A percentile compares a stretch with the other conserved stretches of the same genome.
Evolutionary conservation across 257 asterid species (phyloP).

Genomic region (Scutellaria baicalensis): DNA sequence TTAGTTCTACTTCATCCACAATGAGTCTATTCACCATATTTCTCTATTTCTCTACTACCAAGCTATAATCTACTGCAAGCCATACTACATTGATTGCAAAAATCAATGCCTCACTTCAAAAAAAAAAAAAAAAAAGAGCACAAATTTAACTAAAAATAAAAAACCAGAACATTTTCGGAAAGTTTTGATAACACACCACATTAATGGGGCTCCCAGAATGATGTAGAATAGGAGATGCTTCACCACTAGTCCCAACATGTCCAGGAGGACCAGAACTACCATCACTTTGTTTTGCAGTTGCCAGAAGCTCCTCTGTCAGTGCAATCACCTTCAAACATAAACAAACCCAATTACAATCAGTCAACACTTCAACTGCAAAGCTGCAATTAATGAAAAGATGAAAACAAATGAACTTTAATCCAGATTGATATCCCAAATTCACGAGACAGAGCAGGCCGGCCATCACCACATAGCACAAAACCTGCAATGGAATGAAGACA

Average conservation of each 20-base stretch:
- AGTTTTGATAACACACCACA: constrained; percentile 31
- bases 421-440: constrained; percentile 79
- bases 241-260: constrained; percentile 39
- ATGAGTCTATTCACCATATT: no score
- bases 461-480: constrained; percentile 68
- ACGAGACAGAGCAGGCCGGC: constrained; percentile 70
- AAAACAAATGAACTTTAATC: constrained; percentile 56
- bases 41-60: no score
- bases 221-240: constrained; percentile 40
- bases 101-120: neutral
- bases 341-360: constrained; percentile 13
- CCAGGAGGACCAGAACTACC: constrained; percentile 31
- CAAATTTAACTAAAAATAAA: neutral
- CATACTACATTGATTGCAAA: neutral
- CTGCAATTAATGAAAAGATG: constrained; percentile 16
- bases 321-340: constrained; percentile 71
- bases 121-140: neutral
- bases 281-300: constrained; percentile 69
- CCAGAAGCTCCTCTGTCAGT: constrained; percentile 91
- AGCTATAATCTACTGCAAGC: no score
- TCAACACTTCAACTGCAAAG: constrained; percentile 11
- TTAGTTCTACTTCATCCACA: neutral
- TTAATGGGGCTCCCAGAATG: constrained; percentile 38
- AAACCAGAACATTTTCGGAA: neutral
- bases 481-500: constrained; percentile 95